Conservation (phyloP, 176 grass and related monocot species). For the Melocanna baccifera region DNA sequence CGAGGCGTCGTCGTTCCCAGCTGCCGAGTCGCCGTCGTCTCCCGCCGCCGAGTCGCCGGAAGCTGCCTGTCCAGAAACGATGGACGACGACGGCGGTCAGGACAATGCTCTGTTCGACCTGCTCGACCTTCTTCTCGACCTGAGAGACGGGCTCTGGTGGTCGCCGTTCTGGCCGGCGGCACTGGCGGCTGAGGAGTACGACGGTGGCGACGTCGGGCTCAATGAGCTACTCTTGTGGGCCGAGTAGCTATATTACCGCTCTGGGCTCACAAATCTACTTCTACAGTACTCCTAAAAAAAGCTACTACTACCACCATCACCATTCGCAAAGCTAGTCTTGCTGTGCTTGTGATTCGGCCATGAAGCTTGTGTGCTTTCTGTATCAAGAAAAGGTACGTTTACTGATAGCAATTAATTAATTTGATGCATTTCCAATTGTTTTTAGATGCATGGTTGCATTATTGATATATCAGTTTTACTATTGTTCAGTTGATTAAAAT, state of each 20-base stretch:
- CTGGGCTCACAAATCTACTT: background rate
- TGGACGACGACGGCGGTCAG: background rate
- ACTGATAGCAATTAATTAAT: background rate
- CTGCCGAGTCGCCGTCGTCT: background rate
- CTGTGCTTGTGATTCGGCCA: slow-evolving; percentile 18
- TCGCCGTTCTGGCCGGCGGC: slow-evolving; percentile 31
- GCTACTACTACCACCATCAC: background rate
- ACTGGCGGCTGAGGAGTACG: slow-evolving; percentile 41
- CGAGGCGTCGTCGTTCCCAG: background rate
- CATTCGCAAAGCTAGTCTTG: background rate
- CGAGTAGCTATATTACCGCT: slow-evolving; percentile 32
- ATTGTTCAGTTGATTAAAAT: too few relatives aligned
- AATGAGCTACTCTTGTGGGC: slow-evolving; percentile 42
- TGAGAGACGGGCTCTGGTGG: slow-evolving; percentile 53
- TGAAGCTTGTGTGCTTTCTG: slow-evolving; percentile 13
- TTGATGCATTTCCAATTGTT: background rate
- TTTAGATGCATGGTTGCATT: background rate
- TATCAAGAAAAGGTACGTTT: background rate
- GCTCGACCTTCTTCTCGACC: slow-evolving; percentile 53
- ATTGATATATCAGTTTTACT: too few relatives aligned
- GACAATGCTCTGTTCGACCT: slow-evolving; percentile 51
- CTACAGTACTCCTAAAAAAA: background rate
- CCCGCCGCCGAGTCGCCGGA: background rate
- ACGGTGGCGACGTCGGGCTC: slow-evolving; percentile 39
- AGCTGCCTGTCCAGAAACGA: background rate